phyloP scores from a whole-genome alignment of 106 monocot genomes.

The Chionographis japonica region DNA sequence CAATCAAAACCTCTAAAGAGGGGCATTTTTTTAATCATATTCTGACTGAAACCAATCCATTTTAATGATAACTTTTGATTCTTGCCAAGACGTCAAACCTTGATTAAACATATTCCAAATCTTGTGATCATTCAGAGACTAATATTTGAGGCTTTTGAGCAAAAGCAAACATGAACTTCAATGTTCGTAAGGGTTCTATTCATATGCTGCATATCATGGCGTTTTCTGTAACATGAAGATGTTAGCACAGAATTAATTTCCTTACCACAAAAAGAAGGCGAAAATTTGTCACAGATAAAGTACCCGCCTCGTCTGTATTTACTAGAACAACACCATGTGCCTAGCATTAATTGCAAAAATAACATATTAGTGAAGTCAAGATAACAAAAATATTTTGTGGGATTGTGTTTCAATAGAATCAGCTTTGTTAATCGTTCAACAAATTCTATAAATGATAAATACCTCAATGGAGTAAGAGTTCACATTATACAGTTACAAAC shows the following conservation, averaged over 20 bases:
- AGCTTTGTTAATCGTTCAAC: too few relatives aligned
- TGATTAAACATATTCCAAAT: too few relatives aligned
- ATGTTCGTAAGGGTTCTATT: not conserved
- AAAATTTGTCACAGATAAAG: constrained; percentile 81
- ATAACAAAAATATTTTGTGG: not conserved
- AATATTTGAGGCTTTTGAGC: not conserved
- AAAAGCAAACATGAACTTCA: not conserved
- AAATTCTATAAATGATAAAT: too few relatives aligned
- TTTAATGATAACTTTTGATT: too few relatives aligned
- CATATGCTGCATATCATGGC: not conserved
- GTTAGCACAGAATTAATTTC: not conserved
- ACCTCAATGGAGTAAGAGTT: too few relatives aligned
- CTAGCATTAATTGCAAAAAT: constrained; percentile 31
- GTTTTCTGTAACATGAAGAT: not conserved
- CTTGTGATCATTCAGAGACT: too few relatives aligned
- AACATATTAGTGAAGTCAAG: not conserved
- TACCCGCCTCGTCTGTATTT: constrained; percentile 80
- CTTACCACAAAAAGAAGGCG: constrained; percentile 97
- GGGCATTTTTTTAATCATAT: too few relatives aligned
- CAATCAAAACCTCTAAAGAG: too few relatives aligned
- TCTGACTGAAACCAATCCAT: too few relatives aligned
- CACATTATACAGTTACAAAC: too few relatives aligned
- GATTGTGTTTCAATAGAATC: too few relatives aligned
- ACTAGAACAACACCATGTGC: constrained; percentile 86
- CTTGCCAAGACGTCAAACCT: too few relatives aligned